Evolutionary conservation across 495 filamentous ascomycete genomes (phyloP).

Genomic region (Trichoderma virens): DNA sequence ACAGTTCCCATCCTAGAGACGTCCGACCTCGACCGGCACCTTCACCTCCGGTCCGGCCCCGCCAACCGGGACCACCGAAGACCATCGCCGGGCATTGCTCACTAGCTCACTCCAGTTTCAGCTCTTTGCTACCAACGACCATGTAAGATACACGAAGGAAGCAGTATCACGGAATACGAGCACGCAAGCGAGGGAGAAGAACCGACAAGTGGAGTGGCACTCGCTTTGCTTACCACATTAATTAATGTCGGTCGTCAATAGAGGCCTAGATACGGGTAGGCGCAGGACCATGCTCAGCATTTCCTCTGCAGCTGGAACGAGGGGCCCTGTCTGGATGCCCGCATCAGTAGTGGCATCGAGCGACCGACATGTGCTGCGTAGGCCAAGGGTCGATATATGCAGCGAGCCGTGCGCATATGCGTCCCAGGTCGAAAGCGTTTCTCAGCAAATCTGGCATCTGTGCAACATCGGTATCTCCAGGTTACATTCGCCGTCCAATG

Average conservation of each 20-base stretch:
- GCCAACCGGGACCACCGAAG: neutral
- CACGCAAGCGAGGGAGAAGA: neutral
- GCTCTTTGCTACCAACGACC: neutral
- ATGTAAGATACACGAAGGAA: neutral
- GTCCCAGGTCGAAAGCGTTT: too few species aligned
- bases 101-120: neutral
- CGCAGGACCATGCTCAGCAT: neutral
- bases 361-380: neutral
- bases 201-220: neutral
- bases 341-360: neutral
- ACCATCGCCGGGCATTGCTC: neutral
- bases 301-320: neutral
- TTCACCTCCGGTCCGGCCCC: neutral
- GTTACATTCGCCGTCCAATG: too few species aligned
- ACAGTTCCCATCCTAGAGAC: too few species aligned
- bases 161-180: neutral
- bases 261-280: neutral
- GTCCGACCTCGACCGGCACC: neutral
- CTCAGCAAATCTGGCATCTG: neutral
- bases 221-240: neutral
- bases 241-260: neutral
- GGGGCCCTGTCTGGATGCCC: neutral
- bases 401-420: neutral
- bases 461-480: too few species aligned
- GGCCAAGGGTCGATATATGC: neutral